Percentiles rank a stretch among this genome's conserved stretches.
These are phyloP conservation scores for Capsella bursapastoris DNA, from an alignment of 345 rosid genomes.

Conservation along the genomic window DNA sequence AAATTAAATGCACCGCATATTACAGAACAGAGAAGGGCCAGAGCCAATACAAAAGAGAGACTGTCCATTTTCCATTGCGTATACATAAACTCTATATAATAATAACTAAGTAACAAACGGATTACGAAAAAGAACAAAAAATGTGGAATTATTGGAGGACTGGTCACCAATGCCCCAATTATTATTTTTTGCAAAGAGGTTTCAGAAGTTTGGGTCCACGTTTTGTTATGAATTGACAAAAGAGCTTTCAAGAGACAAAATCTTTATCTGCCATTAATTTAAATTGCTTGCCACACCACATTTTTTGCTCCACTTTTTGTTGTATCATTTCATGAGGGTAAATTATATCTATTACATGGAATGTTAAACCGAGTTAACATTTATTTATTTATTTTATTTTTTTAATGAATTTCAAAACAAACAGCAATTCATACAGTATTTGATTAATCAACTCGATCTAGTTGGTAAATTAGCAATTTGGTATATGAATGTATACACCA, in stretches of 20 bases:
- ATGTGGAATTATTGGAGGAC: conserved; percentile 35
- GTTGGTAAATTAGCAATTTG: background rate
- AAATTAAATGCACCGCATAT: conserved; percentile 45
- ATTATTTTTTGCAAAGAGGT: conserved; percentile 28
- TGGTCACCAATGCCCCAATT: conserved; percentile 28
- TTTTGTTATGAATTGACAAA: conserved; percentile 30
- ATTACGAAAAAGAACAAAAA: conserved; percentile 14
- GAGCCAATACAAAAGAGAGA: conserved; percentile 22
- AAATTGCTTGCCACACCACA: background rate
- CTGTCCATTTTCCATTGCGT: background rate
- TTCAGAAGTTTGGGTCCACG: conserved; percentile 32
- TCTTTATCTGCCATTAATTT: conserved; percentile 7
- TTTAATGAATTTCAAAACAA: background rate
- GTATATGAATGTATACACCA: background rate
- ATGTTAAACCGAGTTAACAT: background rate
- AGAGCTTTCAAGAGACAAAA: conserved; percentile 25
- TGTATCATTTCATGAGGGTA: background rate
- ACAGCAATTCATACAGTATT: background rate
- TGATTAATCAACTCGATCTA: background rate
- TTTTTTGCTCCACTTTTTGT: conserved; percentile 14
- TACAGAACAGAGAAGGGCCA: conserved; percentile 22
- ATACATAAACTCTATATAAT: background rate
- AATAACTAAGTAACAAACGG: background rate
- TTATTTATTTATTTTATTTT: background rate
- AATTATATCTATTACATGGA: background rate